Conservation (phyloP, 2,329 filamentous ascomycete genomes). For the Cyphellophora europaea region DNA sequence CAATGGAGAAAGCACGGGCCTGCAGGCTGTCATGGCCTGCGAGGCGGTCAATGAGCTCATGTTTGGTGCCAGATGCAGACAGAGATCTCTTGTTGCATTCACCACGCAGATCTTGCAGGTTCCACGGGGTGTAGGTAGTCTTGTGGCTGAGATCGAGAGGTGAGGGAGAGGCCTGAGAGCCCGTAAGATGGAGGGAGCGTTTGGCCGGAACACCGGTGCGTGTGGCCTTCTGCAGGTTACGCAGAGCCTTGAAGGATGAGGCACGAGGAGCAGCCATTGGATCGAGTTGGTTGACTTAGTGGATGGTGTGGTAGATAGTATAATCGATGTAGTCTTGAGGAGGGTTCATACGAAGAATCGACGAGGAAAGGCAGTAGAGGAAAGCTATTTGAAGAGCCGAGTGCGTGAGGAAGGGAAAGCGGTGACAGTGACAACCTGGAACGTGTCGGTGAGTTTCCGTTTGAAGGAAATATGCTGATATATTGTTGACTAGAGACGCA, state of each 20-base stretch:
- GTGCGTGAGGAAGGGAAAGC: neutral
- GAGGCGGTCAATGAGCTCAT: slow-evolving; percentile 44
- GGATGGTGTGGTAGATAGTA: slow-evolving; percentile 17
- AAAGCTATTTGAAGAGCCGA: neutral
- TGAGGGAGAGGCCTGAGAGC: slow-evolving; percentile 46
- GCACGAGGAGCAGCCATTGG: slow-evolving; percentile 36
- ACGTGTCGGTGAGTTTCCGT: too few relatives aligned
- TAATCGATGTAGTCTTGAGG: slow-evolving; percentile 20
- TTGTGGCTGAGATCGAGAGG: slow-evolving; percentile 41
- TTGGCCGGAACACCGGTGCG: slow-evolving; percentile 26
- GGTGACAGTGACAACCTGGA: neutral
- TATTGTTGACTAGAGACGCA: too few relatives aligned
- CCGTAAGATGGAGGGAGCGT: slow-evolving; percentile 52
- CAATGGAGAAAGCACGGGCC: slow-evolving; percentile 46
- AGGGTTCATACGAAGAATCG: slow-evolving; percentile 13
- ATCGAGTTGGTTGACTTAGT: slow-evolving; percentile 7
- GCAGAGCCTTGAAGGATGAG: slow-evolving; percentile 34
- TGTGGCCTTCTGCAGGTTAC: slow-evolving; percentile 28
- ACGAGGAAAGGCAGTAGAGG: neutral
- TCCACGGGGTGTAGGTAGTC: slow-evolving; percentile 41
- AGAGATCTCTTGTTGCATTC: slow-evolving; percentile 44
- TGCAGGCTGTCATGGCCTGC: slow-evolving; percentile 44
- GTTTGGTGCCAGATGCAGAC: slow-evolving; percentile 36
- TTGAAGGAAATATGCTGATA: too few relatives aligned
- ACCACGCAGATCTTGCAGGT: slow-evolving; percentile 39